phyloP scores from a whole-genome alignment of 1,284 basidiomycete species.

The Inonotus hispidus region DNA sequence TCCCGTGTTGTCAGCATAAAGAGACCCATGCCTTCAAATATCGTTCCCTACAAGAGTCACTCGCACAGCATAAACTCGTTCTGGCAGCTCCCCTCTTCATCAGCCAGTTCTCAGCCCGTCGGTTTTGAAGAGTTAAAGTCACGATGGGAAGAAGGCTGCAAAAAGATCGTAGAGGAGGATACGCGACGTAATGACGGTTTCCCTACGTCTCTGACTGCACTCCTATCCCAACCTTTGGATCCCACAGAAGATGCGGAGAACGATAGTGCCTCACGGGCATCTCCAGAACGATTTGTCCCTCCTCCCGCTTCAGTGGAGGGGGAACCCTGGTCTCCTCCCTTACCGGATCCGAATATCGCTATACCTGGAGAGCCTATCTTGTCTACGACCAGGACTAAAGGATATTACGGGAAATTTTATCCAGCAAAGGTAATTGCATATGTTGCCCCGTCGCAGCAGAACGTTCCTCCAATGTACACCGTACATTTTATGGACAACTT shows the following conservation, averaged over 20 bases:
- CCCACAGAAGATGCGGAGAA: constrained; percentile 19
- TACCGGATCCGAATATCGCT: constrained; percentile 41
- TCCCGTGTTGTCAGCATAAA: not conserved
- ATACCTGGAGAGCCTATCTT: constrained; percentile 65
- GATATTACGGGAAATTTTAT: constrained; percentile 44
- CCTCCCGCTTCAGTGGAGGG: constrained; percentile 19
- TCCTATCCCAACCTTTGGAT: constrained; percentile 9
- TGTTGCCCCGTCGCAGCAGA: constrained; percentile 36
- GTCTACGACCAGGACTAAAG: constrained; percentile 26
- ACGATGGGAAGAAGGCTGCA: constrained; percentile 11
- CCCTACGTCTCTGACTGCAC: constrained; percentile 5
- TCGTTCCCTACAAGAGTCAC: constrained; percentile 2
- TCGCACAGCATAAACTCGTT: constrained; percentile 2
- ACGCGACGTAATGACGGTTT: constrained; percentile 10
- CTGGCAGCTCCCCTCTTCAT: not conserved
- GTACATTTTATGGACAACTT: constrained; percentile 53
- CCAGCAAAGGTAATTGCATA: constrained; percentile 57
- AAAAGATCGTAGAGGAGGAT: constrained; percentile 9
- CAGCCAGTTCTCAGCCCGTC: not conserved
- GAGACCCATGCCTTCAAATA: constrained; percentile 4
- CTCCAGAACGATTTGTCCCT: constrained; percentile 23
- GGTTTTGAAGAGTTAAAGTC: not conserved
- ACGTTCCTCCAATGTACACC: constrained; percentile 37
- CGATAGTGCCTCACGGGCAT: constrained; percentile 32
- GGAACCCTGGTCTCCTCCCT: constrained; percentile 35